Percentiles rank a stretch among this genome's conserved stretches.
Conservation (phyloP, 805 yeast species). For the Barnettozyma siamensis region DNA sequence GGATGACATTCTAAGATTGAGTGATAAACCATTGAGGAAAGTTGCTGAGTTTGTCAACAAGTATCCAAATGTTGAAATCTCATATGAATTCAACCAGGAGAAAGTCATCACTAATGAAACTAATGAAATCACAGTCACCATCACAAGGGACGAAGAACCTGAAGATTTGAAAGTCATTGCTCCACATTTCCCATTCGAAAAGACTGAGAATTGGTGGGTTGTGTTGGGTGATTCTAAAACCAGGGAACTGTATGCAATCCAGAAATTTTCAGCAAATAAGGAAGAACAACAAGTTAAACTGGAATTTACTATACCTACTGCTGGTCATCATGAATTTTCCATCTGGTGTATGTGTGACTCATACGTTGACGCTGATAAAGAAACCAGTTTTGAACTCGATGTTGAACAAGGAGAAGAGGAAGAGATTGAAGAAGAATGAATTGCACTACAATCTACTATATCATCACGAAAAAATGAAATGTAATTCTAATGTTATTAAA, state of each 20-base stretch:
- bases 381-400: slow-evolving; percentile 49
- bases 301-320: slow-evolving; percentile 49
- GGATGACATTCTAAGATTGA: slow-evolving; percentile 52
- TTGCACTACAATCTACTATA: too few species aligned
- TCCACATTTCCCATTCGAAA: slow-evolving; percentile 52
- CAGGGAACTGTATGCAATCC: slow-evolving; percentile 66
- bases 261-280: slow-evolving; percentile 50
- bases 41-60: slow-evolving; percentile 87
- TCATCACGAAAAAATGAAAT: too few species aligned
- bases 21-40: slow-evolving; percentile 43
- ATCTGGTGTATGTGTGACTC: slow-evolving; percentile 90
- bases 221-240: slow-evolving; percentile 64
- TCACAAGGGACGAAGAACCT: slow-evolving; percentile 74
- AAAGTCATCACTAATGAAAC: slow-evolving; percentile 44
- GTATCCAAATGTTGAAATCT: slow-evolving; percentile 79
- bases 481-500: too few species aligned
- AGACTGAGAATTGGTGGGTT: slow-evolving; percentile 81
- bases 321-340: slow-evolving; percentile 58
- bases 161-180: slow-evolving; percentile 57
- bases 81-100: slow-evolving; percentile 42
- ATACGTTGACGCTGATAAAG: slow-evolving; percentile 90
- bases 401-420: slow-evolving; percentile 32
- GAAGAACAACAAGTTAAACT: slow-evolving; percentile 49
- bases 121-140: slow-evolving; percentile 38
- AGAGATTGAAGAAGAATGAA: slow-evolving; percentile 18